Base-by-base conservation (phyloP, 2,329 filamentous ascomycete genomes). In the Hirsutella minnesotensis region DNA sequence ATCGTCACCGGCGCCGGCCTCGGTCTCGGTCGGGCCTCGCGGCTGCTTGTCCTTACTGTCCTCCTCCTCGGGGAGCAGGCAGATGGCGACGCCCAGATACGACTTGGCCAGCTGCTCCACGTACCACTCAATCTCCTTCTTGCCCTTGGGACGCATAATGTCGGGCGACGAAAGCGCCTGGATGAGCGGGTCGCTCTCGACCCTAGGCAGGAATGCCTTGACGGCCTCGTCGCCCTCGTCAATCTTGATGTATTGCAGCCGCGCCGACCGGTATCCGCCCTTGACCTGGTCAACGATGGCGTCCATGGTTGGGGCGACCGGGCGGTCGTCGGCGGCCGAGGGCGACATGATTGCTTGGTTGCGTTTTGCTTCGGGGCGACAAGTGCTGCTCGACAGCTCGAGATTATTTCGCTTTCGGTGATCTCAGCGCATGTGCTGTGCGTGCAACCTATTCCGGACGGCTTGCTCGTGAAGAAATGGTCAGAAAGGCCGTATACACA, bases 11-110 rank as follows among this genome's bases (percentile, higher is more conserved):
- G 10, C 35, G 40, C n/a, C 16, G 33, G 4, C 15, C 33, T n/a
- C 15, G 18, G 18, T 21, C 3, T 18, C 35, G 9, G 16, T 9
- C 35, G 10, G 40, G n/a, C 20, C 33, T 35, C 33, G 33, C 13
- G 3, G 15, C 7, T 16, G 7, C 9, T 18, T 3, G 13, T 7
- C 31, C 33, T 34, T 15, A 8, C 18, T 35, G 15, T 13, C 33
- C 16, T 35, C 33, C 33, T 35, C 33, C 9, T n/a, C 33, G 16
- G 47, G 44, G 7, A 40, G 34, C 3, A 53, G 49, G 20, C 47
- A 52, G 15, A 52, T 47, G 22, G 45, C 49, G 19, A 53, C 49
- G 38, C 45, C 47, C 10, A 53, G 47, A n/a, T 48, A 47, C 16
- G 50, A 21, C 19, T 50, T 48, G 35, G 41, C 24, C 18, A 31